Percentiles rank a stretch among this genome's conserved stretches.
Evolutionary conservation across 306 rosid species (phyloP).

Genomic region (Fragaria vesca): DNA sequence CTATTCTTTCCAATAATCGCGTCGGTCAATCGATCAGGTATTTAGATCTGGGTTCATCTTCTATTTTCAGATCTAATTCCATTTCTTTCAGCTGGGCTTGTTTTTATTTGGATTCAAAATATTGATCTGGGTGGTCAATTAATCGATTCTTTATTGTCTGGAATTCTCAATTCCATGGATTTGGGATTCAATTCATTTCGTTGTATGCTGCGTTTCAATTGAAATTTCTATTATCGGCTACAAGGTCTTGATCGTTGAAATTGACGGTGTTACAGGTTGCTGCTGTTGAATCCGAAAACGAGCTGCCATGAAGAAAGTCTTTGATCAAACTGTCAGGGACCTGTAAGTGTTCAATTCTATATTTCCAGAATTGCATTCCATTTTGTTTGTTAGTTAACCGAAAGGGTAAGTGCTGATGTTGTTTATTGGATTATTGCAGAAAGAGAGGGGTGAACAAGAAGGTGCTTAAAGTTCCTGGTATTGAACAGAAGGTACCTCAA

Average conservation of each 20-base stretch:
- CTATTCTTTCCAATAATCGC: background rate
- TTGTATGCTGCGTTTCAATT: background rate
- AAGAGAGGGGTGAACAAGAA: constrained; percentile 96
- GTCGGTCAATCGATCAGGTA: constrained; percentile 14
- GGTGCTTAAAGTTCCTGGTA: constrained; percentile 95
- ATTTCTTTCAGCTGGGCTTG: background rate
- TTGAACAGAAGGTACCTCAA: constrained; percentile 83
- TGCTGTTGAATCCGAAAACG: background rate
- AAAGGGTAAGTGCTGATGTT: background rate
- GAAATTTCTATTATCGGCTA: background rate
- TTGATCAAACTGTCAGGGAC: constrained; percentile 97
- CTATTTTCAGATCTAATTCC: constrained; percentile 33
- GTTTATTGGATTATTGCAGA: constrained; percentile 46
- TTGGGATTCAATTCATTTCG: constrained; percentile 1
- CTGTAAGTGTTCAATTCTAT: constrained; percentile 54
- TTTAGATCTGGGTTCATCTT: constrained; percentile 37
- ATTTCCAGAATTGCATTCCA: background rate
- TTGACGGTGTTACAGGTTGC: background rate
- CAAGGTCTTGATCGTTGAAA: background rate
- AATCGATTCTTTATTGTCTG: background rate
- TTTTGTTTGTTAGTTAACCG: background rate
- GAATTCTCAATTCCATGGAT: background rate
- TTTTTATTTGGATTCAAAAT: background rate
- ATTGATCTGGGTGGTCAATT: background rate
- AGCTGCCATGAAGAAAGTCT: constrained; percentile 80